Base-by-base conservation (phyloP, 345 rosid species). In the Excoecaria agallocha region DNA sequence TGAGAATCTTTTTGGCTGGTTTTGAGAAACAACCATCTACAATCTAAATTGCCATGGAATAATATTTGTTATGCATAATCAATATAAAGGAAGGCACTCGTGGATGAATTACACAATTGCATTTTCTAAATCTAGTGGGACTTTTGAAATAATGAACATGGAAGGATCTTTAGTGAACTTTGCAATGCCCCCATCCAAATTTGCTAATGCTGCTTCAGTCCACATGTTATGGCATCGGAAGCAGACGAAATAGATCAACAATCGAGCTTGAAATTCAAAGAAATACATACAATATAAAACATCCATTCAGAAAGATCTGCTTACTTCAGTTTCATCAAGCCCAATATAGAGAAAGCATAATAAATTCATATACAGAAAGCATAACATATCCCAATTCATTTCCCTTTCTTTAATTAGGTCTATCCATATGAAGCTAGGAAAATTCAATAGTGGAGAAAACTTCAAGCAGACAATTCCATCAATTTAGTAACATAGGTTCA, bases 111-210 rank as follows among this genome's bases (percentile, higher is more conserved):
- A n/a, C n/a, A n/a, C n/a, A n/a, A n/a, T n/a, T n/a, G n/a, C n/a
- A n/a, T n/a, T n/a, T n/a, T n/a, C n/a, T n/a, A n/a, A n/a, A n/a
- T n/a, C n/a, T n/a, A n/a, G n/a, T n/a, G n/a, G n/a, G n/a, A n/a
- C n/a, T n/a, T n/a, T n/a, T n/a, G n/a, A n/a, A n/a, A n/a, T n/a
- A n/a, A n/a, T n/a, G n/a, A n/a, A n/a, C n/a, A n/a, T n/a, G n/a
- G n/a, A n/a, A n/a, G n/a, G n/a, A n/a, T n/a, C n/a, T n/a, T n/a
- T n/a, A n/a, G n/a, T n/a, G n/a, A n/a, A n/a, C n/a, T n/a, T n/a
- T n/a, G n/a, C 94, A 37, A 88, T 90, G 22, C 91, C 94, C 91
- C 91, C 88, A 35, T 88, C 89, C 43, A 88, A 64, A 70, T 86
- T 88, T 15, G 91, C 91, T 16, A 88, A 66, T 8, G 86, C 94